These are phyloP conservation scores for Globisporangium spinosum DNA, from an alignment of 352 stramenopile species.

Conservation along the genomic window DNA sequence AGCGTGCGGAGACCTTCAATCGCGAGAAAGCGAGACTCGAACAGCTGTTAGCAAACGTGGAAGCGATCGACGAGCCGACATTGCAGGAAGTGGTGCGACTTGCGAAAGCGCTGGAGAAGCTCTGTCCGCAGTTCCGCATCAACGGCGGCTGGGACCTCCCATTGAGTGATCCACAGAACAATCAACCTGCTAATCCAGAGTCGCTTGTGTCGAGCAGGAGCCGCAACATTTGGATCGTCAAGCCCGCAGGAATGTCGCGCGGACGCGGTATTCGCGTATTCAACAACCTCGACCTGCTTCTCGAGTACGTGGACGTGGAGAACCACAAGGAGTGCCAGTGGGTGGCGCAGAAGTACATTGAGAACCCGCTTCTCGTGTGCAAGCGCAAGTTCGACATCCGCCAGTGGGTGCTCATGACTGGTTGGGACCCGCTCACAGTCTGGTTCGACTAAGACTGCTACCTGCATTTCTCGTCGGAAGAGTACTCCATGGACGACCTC, in stretches of 20 bases:
- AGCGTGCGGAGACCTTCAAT: constrained; percentile 38
- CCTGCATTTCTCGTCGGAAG: constrained; percentile 86
- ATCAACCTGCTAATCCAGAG: not conserved
- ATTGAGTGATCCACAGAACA: constrained; percentile 1
- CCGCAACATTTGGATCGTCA: constrained; percentile 93
- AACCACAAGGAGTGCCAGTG: constrained; percentile 84
- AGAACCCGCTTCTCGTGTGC: constrained; percentile 84
- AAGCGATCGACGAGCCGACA: constrained; percentile 22
- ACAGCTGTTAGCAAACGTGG: constrained; percentile 41
- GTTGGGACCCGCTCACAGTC: constrained; percentile 92
- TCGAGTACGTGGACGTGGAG: constrained; percentile 85
- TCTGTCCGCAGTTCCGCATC: constrained; percentile 72
- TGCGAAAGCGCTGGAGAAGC: constrained; percentile 27
- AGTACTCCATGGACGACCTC: constrained; percentile 75
- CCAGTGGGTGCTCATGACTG: constrained; percentile 91
- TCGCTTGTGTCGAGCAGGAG: constrained; percentile 22
- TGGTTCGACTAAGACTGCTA: constrained; percentile 93
- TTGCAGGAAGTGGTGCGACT: constrained; percentile 34
- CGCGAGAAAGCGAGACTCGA: constrained; percentile 55
- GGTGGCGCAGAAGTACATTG: constrained; percentile 89
- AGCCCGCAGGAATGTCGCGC: constrained; percentile 85
- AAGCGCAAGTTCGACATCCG: constrained; percentile 92
- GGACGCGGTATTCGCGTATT: constrained; percentile 88
- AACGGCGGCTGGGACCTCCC: constrained; percentile 49
- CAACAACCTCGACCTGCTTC: constrained; percentile 70